A percentile compares a stretch with the other conserved stretches of the same genome.
Conservation (phyloP, 2,329 filamentous ascomycete genomes). For the Cercospora sp. region DNA sequence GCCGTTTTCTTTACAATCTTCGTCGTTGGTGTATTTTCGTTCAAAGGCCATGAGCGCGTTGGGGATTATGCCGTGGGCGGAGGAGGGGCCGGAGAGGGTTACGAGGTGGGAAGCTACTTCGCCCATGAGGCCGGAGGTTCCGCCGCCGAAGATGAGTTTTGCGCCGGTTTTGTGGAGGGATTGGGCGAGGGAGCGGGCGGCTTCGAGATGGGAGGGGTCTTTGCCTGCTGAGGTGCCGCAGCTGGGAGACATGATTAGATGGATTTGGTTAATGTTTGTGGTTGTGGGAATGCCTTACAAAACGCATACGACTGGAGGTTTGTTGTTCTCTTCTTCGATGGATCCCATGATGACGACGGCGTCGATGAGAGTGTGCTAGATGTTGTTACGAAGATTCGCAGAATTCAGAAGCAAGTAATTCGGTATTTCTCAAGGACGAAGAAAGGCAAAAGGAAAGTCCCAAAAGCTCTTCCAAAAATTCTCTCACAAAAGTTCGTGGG, state of each 20-base stretch:
- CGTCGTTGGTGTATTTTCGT: slow-evolving; percentile 41
- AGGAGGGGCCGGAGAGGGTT: slow-evolving; percentile 71
- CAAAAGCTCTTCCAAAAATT: too few species aligned
- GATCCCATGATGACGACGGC: slow-evolving; percentile 7
- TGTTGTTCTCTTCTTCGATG: slow-evolving; percentile 23
- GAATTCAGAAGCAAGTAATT: too few species aligned
- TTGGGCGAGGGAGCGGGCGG: slow-evolving; percentile 72
- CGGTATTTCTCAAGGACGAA: too few species aligned
- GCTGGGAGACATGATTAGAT: slow-evolving; percentile 43
- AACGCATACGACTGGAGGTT: slow-evolving; percentile 74
- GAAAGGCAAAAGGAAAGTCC: too few species aligned
- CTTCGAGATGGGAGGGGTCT: slow-evolving; percentile 70
- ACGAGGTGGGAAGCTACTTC: slow-evolving; percentile 87
- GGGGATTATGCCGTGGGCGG: slow-evolving; percentile 92
- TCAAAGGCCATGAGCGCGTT: slow-evolving; percentile 64
- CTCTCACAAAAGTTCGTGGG: too few species aligned
- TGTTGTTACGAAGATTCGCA: too few species aligned
- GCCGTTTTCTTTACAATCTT: slow-evolving; percentile 30
- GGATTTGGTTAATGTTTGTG: background rate
- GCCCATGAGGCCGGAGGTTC: slow-evolving; percentile 93
- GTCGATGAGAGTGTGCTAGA: too few species aligned
- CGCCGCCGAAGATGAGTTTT: slow-evolving; percentile 87
- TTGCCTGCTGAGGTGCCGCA: slow-evolving; percentile 80
- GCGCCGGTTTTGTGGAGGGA: slow-evolving; percentile 75
- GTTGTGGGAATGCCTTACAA: slow-evolving; percentile 59